Evolutionary conservation across 805 yeast genomes (phyloP).

Genomic region (Zygosaccharomyces rouxii): DNA sequence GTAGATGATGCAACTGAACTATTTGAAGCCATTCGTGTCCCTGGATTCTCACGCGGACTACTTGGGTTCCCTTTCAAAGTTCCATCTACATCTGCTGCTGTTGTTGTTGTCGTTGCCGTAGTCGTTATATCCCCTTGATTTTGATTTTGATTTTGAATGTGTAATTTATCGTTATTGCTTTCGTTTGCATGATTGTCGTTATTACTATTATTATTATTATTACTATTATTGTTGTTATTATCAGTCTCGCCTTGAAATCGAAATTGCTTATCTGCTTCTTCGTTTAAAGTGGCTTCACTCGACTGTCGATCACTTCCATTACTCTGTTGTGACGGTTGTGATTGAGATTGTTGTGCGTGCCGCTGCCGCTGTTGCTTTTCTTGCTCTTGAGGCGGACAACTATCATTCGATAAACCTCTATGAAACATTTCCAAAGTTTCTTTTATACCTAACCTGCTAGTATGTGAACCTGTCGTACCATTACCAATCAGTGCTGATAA

Average conservation of each 20-base stretch:
- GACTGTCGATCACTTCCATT: slow-evolving; percentile 1
- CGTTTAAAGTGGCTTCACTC: slow-evolving; percentile 19
- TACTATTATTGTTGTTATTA: neutral
- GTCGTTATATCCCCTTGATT: neutral
- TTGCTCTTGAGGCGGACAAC: neutral
- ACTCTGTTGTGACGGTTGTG: neutral
- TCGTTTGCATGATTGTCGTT: neutral
- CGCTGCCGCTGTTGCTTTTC: neutral
- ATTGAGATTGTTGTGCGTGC: neutral
- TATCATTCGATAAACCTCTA: neutral
- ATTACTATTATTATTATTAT: neutral
- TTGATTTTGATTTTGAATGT: neutral
- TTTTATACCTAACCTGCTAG: slow-evolving; percentile 13
- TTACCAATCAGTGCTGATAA: slow-evolving; percentile 23
- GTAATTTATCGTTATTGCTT: neutral
- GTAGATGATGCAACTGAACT: slow-evolving; percentile 13
- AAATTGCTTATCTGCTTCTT: neutral
- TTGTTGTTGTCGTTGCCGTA: neutral
- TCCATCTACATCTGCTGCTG: slow-evolving; percentile 7
- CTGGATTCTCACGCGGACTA: slow-evolving; percentile 6
- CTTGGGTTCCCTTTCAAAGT: slow-evolving; percentile 7
- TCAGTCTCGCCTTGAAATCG: no score
- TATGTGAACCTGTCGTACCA: slow-evolving; percentile 5
- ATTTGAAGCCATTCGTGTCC: slow-evolving; percentile 7
- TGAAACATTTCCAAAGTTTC: slow-evolving; percentile 24